Conservation (phyloP, 2,329 filamentous ascomycete species). For the Alternaria sp. region DNA sequence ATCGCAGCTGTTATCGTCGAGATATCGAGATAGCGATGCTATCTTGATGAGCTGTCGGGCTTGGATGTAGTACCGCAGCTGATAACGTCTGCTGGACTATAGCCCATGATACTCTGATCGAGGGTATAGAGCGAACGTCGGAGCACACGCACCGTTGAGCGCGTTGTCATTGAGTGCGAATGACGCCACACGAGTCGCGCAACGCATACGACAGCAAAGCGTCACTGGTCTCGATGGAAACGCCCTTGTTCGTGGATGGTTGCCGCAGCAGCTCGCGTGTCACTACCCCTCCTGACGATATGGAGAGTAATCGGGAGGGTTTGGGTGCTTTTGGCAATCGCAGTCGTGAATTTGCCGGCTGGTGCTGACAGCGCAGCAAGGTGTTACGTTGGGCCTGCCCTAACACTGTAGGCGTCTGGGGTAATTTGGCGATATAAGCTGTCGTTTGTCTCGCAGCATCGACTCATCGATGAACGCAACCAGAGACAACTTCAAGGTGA, state of each 20-base stretch:
- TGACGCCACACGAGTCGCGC: not conserved
- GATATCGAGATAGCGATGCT: conserved; percentile 7
- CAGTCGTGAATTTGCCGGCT: conserved; percentile 8
- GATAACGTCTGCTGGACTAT: not conserved
- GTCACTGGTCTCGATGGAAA: conserved; percentile 1
- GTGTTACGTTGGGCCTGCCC: conserved; percentile 2
- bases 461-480: not conserved
- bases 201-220: not conserved
- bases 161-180: not conserved
- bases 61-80: not conserved
- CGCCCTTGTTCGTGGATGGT: conserved; percentile 1
- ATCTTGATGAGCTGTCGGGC: conserved; percentile 5
- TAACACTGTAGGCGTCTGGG: not conserved
- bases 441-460: not conserved
- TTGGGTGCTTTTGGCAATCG: conserved; percentile 22
- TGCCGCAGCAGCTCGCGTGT: not conserved
- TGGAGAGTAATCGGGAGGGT: not conserved
- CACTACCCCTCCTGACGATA: conserved; percentile 14
- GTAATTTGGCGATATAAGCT: not conserved
- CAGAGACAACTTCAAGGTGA: not conserved
- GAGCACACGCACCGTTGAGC: not conserved
- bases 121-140: not conserved
- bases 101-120: not conserved
- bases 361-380: not conserved
- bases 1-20: conserved; percentile 1